Base-by-base conservation (phyloP, 352 stramenopile species). In the Globisporangium yorkense region DNA sequence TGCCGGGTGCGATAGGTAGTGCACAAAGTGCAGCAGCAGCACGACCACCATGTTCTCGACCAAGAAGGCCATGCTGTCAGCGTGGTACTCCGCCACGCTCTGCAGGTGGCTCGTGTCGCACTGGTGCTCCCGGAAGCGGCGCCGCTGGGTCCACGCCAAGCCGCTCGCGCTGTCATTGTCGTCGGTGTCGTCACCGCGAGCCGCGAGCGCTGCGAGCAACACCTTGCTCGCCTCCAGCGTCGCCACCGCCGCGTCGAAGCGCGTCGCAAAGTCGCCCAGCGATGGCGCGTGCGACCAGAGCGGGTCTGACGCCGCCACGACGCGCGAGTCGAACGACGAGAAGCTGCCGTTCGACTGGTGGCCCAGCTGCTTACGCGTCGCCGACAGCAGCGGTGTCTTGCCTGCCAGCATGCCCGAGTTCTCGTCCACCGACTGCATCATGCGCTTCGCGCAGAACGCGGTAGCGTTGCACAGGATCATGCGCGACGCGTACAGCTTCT, bases 391-490 rank as follows among this genome's bases (percentile, higher is more conserved):
- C 29, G 81, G 77, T 31, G 68, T 69, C 46, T 72, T 72, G 5
- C 65, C 65, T 8, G 65, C 75, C 0, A 67, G 53, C 24, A 75
- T 55, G 5, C 62, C 59, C 0, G 62, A 68, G 21, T 40, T 51
- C 29, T 74, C 72, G 44, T 78, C 65, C n/a, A 87, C 72, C 20
- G 68, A 75, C 58, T 76, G 70, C 58, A 87, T 79, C 77, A 90
- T 88, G 21, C 80, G 80, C n/a, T 59, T 87, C 12, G 72, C 65
- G 55, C 84, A 94, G 61, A 87, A 90, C 44, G 84, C 80, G 2
- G 75, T 72, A 13, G 80, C 63, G 60, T 92, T 91, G 65, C 80
- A 92, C 53, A 92, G 29, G 10, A 92, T 84, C 80, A 94, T 87
- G 33, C 82, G 75, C 39, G 80, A 87, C 33, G 80, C 77, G 57